Evolutionary conservation across 1,139 yeast genomes (phyloP).

Genomic region (Lodderomyces margitis): DNA sequence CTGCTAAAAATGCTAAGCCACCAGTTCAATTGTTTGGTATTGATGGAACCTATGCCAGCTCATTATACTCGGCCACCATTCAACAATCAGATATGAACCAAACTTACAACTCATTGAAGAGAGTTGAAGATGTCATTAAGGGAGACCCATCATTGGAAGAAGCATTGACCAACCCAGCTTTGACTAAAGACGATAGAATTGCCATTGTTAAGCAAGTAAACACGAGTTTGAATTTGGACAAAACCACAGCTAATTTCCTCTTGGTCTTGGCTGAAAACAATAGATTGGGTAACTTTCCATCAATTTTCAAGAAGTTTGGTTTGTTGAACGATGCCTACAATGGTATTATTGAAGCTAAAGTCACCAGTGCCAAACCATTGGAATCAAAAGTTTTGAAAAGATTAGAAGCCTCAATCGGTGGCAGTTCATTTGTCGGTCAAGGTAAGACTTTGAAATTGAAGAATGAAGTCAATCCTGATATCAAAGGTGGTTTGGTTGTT

Average conservation of each 20-base stretch:
- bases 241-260: constrained; percentile 77
- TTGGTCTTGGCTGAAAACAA: constrained; percentile 90
- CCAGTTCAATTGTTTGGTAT: constrained; percentile 94
- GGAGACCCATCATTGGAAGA: constrained; percentile 63
- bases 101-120: constrained; percentile 65
- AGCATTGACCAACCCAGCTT: constrained; percentile 79
- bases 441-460: constrained; percentile 83
- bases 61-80: constrained; percentile 89
- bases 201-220: constrained; percentile 63
- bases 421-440: constrained; percentile 77
- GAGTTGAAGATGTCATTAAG: constrained; percentile 55
- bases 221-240: constrained; percentile 61
- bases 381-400: constrained; percentile 79
- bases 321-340: constrained; percentile 83
- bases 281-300: constrained; percentile 71
- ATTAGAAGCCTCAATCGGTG: constrained; percentile 74
- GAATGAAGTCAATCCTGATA: constrained; percentile 83
- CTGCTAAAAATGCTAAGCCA: constrained; percentile 60
- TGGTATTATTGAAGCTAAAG: constrained; percentile 91
- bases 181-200: constrained; percentile 72
- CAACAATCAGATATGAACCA: constrained; percentile 75
- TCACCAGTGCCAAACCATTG: constrained; percentile 84
- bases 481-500: constrained; percentile 93
- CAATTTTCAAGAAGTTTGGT: constrained; percentile 70
- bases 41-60: constrained; percentile 96